Percentiles rank a stretch among this genome's conserved stretches.
Evolutionary conservation across 169 alveolate species (phyloP).

Genomic region (Theileria luwenshuni): DNA sequence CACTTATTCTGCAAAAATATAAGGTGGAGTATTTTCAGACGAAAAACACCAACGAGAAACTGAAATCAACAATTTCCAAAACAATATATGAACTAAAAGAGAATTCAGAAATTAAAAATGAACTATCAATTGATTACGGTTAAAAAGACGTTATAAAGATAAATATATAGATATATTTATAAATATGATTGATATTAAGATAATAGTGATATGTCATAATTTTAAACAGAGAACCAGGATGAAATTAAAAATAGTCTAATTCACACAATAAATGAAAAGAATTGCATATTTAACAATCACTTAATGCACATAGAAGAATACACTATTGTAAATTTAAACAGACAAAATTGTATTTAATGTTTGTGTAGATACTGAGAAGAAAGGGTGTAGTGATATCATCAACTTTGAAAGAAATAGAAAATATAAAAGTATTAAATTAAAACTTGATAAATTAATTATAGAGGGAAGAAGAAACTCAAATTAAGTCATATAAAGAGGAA

Average conservation of each 20-base stretch:
- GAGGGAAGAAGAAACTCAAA: neutral
- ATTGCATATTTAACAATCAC: neutral
- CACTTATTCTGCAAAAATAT: conserved; percentile 5
- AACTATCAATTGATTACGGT: neutral
- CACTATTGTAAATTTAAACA: conserved; percentile 1
- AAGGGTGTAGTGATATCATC: neutral
- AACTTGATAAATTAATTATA: neutral
- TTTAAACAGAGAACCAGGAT: neutral
- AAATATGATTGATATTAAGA: too few species aligned
- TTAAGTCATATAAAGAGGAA: conserved; percentile 25
- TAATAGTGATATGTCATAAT: neutral
- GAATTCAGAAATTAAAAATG: neutral
- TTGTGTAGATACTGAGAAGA: conserved; percentile 8
- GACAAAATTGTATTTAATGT: neutral
- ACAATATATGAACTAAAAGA: conserved; percentile 1
- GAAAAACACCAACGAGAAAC: conserved; percentile 4
- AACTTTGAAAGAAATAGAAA: conserved; percentile 3
- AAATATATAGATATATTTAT: too few species aligned
- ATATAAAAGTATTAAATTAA: neutral
- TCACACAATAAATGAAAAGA: neutral
- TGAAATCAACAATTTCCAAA: neutral
- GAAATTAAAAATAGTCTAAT: neutral
- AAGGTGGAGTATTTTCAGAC: neutral
- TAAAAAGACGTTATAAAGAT: too few species aligned
- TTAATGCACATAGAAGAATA: conserved; percentile 7